Evolutionary conservation across 345 rosid species (phyloP).

Genomic region (Camelina hispida): DNA sequence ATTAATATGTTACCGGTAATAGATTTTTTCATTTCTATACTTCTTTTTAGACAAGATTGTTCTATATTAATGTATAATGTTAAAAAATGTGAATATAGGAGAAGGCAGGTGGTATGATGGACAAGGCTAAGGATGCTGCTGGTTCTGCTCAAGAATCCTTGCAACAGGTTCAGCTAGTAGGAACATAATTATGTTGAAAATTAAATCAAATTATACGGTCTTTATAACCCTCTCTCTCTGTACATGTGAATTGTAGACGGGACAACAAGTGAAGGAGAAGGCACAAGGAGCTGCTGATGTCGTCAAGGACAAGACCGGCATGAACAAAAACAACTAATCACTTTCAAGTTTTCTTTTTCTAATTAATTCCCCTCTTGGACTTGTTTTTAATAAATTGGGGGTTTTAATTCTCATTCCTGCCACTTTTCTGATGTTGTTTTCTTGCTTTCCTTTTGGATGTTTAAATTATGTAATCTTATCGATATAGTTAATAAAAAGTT

Average conservation of each 20-base stretch:
- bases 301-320: slow-evolving; percentile 64
- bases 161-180: slow-evolving; percentile 48
- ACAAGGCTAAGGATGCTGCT: slow-evolving; percentile 59
- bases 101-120: slow-evolving; percentile 62
- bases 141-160: slow-evolving; percentile 68
- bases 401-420: slow-evolving; percentile 22
- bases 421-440: slow-evolving; percentile 22
- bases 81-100: slow-evolving; percentile 51
- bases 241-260: slow-evolving; percentile 48
- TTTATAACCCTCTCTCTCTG: neutral
- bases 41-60: neutral
- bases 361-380: neutral
- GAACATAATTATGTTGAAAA: neutral
- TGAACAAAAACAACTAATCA: slow-evolving; percentile 48
- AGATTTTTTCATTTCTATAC: neutral
- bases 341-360: neutral
- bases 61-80: neutral
- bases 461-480: slow-evolving; percentile 26
- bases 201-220: neutral
- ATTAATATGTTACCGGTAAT: neutral
- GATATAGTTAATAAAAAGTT: slow-evolving; percentile 12
- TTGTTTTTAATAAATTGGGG: slow-evolving; percentile 27
- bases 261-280: slow-evolving; percentile 59
- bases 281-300: slow-evolving; percentile 80
- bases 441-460: neutral